Conservation (phyloP, 805 yeast species). For the Suhomyces kilbournensis region DNA sequence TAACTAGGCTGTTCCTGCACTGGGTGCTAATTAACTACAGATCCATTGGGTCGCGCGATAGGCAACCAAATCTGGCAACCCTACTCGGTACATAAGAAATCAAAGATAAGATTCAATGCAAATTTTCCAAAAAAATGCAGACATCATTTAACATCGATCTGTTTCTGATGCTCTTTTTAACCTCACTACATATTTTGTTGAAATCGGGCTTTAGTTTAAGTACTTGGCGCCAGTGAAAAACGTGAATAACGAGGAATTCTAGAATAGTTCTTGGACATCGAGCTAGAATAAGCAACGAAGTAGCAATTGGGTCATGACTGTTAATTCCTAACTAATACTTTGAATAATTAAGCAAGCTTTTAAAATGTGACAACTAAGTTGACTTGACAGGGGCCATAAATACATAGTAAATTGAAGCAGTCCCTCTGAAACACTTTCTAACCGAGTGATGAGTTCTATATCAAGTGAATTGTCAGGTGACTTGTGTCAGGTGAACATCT, state of each 20-base stretch:
- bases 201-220: neutral
- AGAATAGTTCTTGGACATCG: neutral
- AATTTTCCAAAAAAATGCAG: neutral
- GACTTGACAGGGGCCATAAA: neutral
- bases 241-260: neutral
- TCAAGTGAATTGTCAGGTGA: too few species aligned
- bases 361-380: neutral
- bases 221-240: neutral
- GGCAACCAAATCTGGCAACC: neutral
- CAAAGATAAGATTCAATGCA: neutral
- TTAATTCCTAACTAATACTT: neutral
- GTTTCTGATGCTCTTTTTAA: neutral
- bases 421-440: too few species aligned
- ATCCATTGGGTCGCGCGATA: neutral
- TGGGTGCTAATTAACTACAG: neutral
- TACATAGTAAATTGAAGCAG: too few species aligned
- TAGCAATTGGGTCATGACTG: neutral
- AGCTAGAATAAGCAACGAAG: neutral
- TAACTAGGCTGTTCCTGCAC: neutral
- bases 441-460: too few species aligned
- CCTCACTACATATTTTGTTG: neutral
- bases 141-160: neutral
- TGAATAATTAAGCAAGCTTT: neutral
- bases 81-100: neutral
- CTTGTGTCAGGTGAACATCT: too few species aligned